phyloP scores from a whole-genome alignment of 2,329 filamentous ascomycete genomes.

The Nigrograna mackinnonii region DNA sequence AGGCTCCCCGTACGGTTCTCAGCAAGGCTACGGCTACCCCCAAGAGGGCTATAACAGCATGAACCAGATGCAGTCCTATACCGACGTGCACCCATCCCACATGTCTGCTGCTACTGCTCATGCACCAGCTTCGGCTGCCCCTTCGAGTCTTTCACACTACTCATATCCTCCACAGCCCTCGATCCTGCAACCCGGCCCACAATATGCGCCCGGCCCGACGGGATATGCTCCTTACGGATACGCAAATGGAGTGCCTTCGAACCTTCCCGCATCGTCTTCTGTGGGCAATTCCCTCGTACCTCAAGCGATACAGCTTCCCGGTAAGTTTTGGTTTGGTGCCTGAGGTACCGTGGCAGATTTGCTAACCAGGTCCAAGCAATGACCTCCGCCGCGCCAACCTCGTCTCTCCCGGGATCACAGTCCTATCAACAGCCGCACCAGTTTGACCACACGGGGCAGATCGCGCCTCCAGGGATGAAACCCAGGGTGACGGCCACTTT shows the following conservation, averaged over 20 bases:
- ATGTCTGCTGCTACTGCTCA: slow-evolving; percentile 78
- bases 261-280: slow-evolving; percentile 69
- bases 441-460: slow-evolving; percentile 88
- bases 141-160: slow-evolving; percentile 75
- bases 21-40: slow-evolving; percentile 42
- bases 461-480: slow-evolving; percentile 93
- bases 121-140: slow-evolving; percentile 75
- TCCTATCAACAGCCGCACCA: slow-evolving; percentile 48
- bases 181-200: slow-evolving; percentile 72
- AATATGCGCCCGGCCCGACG: slow-evolving; percentile 63
- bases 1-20: slow-evolving; percentile 42
- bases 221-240: slow-evolving; percentile 75
- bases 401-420: slow-evolving; percentile 31
- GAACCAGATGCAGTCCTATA: slow-evolving; percentile 81
- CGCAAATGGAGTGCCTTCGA: slow-evolving; percentile 74
- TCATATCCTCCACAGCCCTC: slow-evolving; percentile 70
- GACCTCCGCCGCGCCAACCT: slow-evolving; percentile 33
- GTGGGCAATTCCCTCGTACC: slow-evolving; percentile 70
- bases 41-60: slow-evolving; percentile 60
- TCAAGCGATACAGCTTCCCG: slow-evolving; percentile 68
- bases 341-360: no score
- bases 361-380: slow-evolving; percentile 28
- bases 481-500: slow-evolving; percentile 93
- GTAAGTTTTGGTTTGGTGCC: slow-evolving; percentile 47
- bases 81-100: slow-evolving; percentile 80